Base-by-base conservation (phyloP, 495 filamentous ascomycete species). In the Pyrenula aspistea region DNA sequence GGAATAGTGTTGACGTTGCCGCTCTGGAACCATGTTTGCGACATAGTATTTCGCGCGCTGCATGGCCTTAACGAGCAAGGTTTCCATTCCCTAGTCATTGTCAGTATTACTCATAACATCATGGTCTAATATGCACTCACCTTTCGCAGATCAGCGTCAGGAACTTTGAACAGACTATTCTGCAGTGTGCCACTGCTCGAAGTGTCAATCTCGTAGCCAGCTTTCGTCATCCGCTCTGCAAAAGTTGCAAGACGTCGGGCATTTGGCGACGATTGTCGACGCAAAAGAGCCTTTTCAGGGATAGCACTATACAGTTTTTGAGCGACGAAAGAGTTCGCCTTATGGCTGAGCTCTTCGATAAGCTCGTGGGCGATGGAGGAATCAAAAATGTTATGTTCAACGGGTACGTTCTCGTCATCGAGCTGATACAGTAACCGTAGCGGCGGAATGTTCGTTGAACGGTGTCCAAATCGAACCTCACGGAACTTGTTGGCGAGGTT, bases 381-480 rank as follows among this genome's bases (percentile, higher is more conserved):
- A 66, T 96, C 86, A 65, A 97, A 97, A 56, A 98, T 88, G 73
- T 97, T 98, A 63, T 88, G 82, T 71, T 93, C 90, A 22, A 96
- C 89, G 0, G 92, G 93, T 36, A 96, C 89, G 67, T 96, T 96
- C 75, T 98, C 93, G 61, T 98, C 93, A 63, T 98, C 94, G n/a
- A 96, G 81, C 68, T 93, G 87, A 66, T 95, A 87, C 47, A 97
- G 73, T 31, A 98, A 80, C 49, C 93, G 87, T 53, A 97, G 81
- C 51, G 91, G 83, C 20, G 91, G 87, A 58, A 95, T 87, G 10
- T 86, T 80, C 25, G 85, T 80, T 22, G 82, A 80, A 22, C 85
- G 85, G 55, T 89, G 85, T 52, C 87, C 87, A 59, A 93, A 86
- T 50, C 93, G 83, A 4, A 83, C 78, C 67, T 95, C 87, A 42